Evolutionary conservation across 75 land plant species (phyloP).

Genomic region (Pinus tabuliformis): DNA sequence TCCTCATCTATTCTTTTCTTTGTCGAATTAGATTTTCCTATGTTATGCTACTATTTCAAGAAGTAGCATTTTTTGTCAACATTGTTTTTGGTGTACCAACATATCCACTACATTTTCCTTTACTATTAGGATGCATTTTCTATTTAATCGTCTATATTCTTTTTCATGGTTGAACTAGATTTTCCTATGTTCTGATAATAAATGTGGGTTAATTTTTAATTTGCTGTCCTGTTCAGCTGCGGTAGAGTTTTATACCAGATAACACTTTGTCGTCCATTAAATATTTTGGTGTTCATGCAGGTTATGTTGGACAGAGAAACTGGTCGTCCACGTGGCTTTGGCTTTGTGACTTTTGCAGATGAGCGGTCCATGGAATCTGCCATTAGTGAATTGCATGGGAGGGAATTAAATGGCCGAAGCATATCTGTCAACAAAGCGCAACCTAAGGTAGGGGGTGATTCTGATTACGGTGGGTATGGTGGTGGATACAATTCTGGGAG

Average conservation of each 20-base stretch:
- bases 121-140: no score
- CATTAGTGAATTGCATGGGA: slow-evolving; percentile 69
- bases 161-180: not conserved
- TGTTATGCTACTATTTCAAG: no score
- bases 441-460: slow-evolving; percentile 57
- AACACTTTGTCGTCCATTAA: not conserved
- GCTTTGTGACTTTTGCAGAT: slow-evolving; percentile 80
- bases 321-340: slow-evolving; percentile 90
- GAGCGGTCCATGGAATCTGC: slow-evolving; percentile 68
- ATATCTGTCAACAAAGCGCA: slow-evolving; percentile 88
- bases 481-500: slow-evolving; percentile 44
- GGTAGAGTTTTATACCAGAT: not conserved
- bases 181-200: not conserved
- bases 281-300: slow-evolving; percentile 26
- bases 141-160: no score
- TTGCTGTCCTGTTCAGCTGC: not conserved
- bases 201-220: not conserved
- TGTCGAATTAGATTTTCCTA: no score
- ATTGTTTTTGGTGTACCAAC: no score
- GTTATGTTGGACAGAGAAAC: slow-evolving; percentile 83
- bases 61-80: no score
- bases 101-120: no score
- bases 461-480: slow-evolving; percentile 55
- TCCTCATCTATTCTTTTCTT: no score
- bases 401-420: slow-evolving; percentile 61